phyloP scores from a whole-genome alignment of 2,329 filamentous ascomycete species.

The Sporothrix brunneoviolacea region DNA sequence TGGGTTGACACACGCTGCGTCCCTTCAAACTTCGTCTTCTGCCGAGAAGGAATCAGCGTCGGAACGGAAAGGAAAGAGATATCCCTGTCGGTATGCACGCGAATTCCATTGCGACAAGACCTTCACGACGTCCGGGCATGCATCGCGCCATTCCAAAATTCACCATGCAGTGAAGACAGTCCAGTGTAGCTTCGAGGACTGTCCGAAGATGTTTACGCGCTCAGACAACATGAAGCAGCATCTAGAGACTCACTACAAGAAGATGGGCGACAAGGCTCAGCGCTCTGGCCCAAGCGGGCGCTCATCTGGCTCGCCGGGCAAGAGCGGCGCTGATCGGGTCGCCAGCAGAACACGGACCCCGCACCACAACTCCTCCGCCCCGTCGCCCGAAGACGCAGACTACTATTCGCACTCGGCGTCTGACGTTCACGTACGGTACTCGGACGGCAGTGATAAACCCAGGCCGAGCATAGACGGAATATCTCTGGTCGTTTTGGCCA shows the following conservation, averaged over 20 bases:
- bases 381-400: not conserved
- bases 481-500: not conserved
- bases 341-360: too few species aligned
- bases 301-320: conserved; percentile 23
- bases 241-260: conserved; percentile 67
- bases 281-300: conserved; percentile 21
- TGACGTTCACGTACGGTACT: not conserved
- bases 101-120: conserved; percentile 67
- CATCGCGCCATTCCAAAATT: conserved; percentile 78
- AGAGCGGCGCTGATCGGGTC: conserved; percentile 16
- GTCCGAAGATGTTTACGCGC: conserved; percentile 73
- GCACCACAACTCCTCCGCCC: not conserved
- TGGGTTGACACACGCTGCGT: conserved; percentile 31
- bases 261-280: conserved; percentile 39
- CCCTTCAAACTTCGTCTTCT: conserved; percentile 35
- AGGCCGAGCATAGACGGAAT: conserved; percentile 5
- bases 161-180: conserved; percentile 77
- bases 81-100: conserved; percentile 67
- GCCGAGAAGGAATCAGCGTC: conserved; percentile 35
- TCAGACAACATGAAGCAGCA: conserved; percentile 88
- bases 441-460: not conserved
- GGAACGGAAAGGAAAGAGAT: conserved; percentile 49
- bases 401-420: not conserved
- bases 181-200: conserved; percentile 59
- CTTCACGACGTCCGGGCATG: conserved; percentile 78